A percentile compares a stretch with the other conserved stretches of the same genome.
phyloP scores from a whole-genome alignment of 352 stramenopile genomes.

The Phytophthora constricta region DNA sequence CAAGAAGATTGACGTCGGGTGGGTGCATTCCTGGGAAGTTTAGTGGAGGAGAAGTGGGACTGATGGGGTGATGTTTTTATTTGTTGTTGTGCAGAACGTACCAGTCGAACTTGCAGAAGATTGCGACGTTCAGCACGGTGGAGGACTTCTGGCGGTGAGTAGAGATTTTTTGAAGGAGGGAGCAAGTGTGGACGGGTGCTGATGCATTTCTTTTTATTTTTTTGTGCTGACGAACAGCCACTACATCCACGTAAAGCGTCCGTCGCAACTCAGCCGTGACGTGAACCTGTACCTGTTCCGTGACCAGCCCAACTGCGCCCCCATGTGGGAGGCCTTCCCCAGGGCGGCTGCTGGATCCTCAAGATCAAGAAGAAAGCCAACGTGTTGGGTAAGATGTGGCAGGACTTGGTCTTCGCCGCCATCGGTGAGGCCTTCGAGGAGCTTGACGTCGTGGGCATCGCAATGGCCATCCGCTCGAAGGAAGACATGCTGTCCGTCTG shows the following conservation, averaged over 20 bases:
- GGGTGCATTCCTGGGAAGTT: constrained; percentile 33
- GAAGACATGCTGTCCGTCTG: constrained; percentile 95
- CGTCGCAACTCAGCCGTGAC: constrained; percentile 90
- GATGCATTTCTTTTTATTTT: constrained; percentile 2
- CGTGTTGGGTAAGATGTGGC: constrained; percentile 95
- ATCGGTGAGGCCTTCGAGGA: constrained; percentile 93
- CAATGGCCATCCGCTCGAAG: constrained; percentile 93
- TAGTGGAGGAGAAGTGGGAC: no score
- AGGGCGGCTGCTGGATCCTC: constrained; percentile 95
- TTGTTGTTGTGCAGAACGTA: constrained; percentile 44
- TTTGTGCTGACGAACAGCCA: constrained; percentile 42
- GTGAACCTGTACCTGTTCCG: constrained; percentile 95
- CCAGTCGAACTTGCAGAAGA: constrained; percentile 81
- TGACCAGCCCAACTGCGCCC: constrained; percentile 86
- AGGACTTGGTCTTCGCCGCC: constrained; percentile 93
- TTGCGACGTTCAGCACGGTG: constrained; percentile 86
- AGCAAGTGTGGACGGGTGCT: neutral
- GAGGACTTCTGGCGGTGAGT: constrained; percentile 93
- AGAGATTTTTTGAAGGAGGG: neutral
- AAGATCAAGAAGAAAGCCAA: constrained; percentile 96
- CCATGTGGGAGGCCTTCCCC: constrained; percentile 94
- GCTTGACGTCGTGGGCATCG: constrained; percentile 92
- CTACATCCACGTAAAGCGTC: constrained; percentile 95
- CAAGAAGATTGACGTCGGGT: constrained; percentile 90
- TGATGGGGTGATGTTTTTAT: neutral